Evolutionary conservation across 208 protist genomes (phyloP).

Genomic region (Leishmania gerbilli): DNA sequence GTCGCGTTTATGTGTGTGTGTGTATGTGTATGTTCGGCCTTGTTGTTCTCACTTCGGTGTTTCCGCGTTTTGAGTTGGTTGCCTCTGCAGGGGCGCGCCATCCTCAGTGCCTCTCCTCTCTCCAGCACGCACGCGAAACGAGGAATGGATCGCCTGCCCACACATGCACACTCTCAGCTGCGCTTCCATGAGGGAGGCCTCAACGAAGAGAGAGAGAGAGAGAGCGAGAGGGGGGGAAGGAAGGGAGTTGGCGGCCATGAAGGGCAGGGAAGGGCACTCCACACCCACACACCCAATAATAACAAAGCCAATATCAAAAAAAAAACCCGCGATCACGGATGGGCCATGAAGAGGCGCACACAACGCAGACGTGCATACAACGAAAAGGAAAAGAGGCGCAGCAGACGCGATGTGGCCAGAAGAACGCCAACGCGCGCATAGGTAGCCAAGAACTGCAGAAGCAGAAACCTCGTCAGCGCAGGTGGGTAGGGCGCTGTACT

Average conservation of each 20-base stretch:
- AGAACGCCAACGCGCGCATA: not conserved
- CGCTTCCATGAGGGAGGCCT: not conserved
- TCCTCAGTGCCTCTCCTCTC: not conserved
- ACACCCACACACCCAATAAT: not conserved
- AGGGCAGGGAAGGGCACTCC: not conserved
- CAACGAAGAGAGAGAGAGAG: not conserved
- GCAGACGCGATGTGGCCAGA: not conserved
- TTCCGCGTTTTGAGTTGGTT: not conserved
- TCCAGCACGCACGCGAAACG: not conserved
- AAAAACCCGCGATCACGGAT: not conserved
- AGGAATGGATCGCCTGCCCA: not conserved
- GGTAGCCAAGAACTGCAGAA: not conserved
- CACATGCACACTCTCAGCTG: not conserved
- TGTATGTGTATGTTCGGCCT: too few species aligned
- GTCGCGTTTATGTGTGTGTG: too few species aligned
- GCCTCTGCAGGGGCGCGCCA: not conserved
- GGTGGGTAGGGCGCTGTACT: not conserved
- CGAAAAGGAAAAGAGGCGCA: not conserved
- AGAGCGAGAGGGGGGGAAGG: not conserved
- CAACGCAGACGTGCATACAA: not conserved
- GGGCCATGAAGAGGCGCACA: not conserved
- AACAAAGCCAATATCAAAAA: not conserved
- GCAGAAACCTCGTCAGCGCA: not conserved
- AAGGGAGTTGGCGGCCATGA: not conserved
- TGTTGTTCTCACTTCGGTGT: not conserved